Conservation (phyloP, 139 green algal genomes). For the Ostreobium quekettii region DNA sequence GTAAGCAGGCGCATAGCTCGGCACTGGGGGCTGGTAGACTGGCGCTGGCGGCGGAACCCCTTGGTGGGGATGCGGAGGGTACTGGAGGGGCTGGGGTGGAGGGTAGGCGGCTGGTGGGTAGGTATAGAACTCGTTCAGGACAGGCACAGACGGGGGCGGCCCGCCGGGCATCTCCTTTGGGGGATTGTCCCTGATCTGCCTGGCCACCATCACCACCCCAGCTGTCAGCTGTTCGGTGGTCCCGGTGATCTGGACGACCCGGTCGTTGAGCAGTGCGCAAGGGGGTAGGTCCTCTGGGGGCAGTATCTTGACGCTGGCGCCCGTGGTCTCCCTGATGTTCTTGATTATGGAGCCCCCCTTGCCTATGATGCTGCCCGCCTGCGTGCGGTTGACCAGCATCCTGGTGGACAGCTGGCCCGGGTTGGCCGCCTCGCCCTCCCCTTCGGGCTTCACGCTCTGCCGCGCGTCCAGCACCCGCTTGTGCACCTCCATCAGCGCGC, state of each 20-base stretch:
- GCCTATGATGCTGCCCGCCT: slow-evolving; percentile 14
- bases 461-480: background rate
- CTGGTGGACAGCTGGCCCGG: background rate
- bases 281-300: slow-evolving; percentile 3
- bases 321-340: slow-evolving; percentile 14
- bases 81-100: too few relatives aligned
- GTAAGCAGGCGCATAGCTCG: too few relatives aligned
- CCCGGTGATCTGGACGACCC: slow-evolving; percentile 14
- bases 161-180: slow-evolving; percentile 10
- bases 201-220: slow-evolving; percentile 8
- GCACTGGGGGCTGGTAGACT: too few relatives aligned
- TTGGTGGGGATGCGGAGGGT: too few relatives aligned
- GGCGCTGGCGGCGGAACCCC: too few relatives aligned
- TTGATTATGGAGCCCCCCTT: slow-evolving; percentile 15
- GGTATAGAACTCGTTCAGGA: slow-evolving; percentile 13
- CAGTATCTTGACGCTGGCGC: slow-evolving; percentile 14
- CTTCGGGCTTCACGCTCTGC: background rate
- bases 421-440: background rate
- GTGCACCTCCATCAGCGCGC: background rate
- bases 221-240: slow-evolving; percentile 12
- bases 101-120: too few relatives aligned
- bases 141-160: slow-evolving; percentile 1
- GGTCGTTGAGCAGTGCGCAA: slow-evolving; percentile 17
- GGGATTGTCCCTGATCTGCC: slow-evolving; percentile 17
- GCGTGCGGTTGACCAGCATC: slow-evolving; percentile 15